Base-by-base conservation (phyloP, 1,284 basidiomycete species). In the Austroboletus niveus region DNA sequence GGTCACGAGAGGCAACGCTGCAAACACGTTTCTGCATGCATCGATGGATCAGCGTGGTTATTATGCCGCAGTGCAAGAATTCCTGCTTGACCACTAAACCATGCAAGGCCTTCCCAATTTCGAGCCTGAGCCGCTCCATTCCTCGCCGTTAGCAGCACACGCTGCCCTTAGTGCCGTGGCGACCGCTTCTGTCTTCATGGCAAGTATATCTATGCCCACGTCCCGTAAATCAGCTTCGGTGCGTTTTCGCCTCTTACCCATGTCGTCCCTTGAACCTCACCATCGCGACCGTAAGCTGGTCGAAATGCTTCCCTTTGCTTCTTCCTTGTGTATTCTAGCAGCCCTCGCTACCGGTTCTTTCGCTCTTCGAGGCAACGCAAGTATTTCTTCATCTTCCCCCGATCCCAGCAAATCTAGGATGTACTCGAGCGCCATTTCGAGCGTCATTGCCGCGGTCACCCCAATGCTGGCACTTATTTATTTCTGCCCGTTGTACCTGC, bases 381-480 rank as follows among this genome's bases (percentile, higher is more conserved):
- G 12, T 29, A 22, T 57, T 8, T 48, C 62, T 43, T 24, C 22
- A 24, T 45, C 45, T 51, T 42, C 53, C 39, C 47, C 61, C n/a
- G 66, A 69, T 56, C 54, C 43, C 47, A 58, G 29, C 47, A 57
- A 60, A 55, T 62, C 65, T n/a, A 69, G 66, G 49, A 68, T 70
- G 52, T 68, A 71, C 45, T 69, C 70, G 3, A 71, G 68, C 38
- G 69, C 70, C 54, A 60, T 74, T 15, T 74, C 75, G 3, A 75
- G 74, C 43, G 60, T 79, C 44, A 71, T 79, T 44, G 73, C 75
- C 34, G 75, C 73, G 31, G 68, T 79, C 15, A 72, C 73, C 5
- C 71, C 77, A 0, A 69, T 77, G 61, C 58, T 81, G 27, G 76
- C 73, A 0, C 63, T 81, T 20, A 64, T 74, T 20, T 84, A 81